Base-by-base conservation (phyloP, 441 rosid species). In the Arabidopsis lyrata region DNA sequence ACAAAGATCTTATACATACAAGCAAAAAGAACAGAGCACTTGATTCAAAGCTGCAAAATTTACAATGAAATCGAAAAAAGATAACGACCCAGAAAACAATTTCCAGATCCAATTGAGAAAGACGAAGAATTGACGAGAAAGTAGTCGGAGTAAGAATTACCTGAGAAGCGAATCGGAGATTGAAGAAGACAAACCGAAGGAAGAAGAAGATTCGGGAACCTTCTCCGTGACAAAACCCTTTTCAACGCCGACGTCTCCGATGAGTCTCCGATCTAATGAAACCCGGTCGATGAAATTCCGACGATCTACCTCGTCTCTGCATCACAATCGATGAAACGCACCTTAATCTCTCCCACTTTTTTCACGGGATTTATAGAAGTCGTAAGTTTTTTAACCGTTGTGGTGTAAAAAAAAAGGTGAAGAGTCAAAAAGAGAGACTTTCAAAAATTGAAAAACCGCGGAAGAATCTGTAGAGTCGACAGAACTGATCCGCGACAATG, bases 381-480 rank as follows among this genome's bases (percentile, higher is more conserved):
- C 15, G n/a, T 42, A 12, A 7, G 5, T 0, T 11, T 56, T 60
- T 62, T 41, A 53, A 72, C 70, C 73, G 68, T 66, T 74, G 54
- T 18, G 62, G 9, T 66, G 72, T 55, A 65, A 56, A 58, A 49
- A 50, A 66, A 66, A 29, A 24, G 38, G 61, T 31, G 72, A 74
- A 58, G 67, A 74, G 77, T 66, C 61, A 48, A 65, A 55, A 29
- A 60, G 31, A 60, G 31, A 8, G 50, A 66, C 8, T 52, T 74
- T 74, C 38, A 58, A 66, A 73, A 54, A 42, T 47, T 48, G 77
- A 47, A 48, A 64, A 55, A 22, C 56, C 65, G 77, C 77, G 50
- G 71, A 73, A 64, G 71, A 73, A 64, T 64, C 72, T 57, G 66
- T 36, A 57, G 77, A 73, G 60, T 66, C 66, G 77, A 66, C 60